A percentile compares a stretch with the other conserved stretches of the same genome.
These are phyloP conservation scores for Melanogaster broomeanus DNA, from an alignment of 768 basidiomycete species.

Conservation along the genomic window DNA sequence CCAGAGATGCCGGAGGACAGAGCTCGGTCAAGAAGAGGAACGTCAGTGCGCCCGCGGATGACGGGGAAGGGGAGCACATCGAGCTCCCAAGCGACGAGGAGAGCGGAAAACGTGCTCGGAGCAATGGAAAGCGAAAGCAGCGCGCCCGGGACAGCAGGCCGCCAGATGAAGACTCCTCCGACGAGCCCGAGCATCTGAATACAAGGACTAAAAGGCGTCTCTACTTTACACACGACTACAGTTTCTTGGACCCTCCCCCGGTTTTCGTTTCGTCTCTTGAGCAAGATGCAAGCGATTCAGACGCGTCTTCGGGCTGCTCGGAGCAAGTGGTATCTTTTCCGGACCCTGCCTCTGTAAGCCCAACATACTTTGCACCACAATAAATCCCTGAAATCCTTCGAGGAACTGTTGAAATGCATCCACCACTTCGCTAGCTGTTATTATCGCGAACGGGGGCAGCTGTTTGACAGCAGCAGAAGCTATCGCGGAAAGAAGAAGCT, in stretches of 20 bases:
- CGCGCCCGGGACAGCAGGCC: conserved; percentile 15
- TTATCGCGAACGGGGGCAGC: conserved; percentile 62
- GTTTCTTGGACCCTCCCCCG: conserved; percentile 48
- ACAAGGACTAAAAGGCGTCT: conserved; percentile 41
- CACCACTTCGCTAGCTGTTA: conserved; percentile 55
- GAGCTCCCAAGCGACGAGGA: conserved; percentile 24
- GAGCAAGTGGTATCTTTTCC: conserved; percentile 20
- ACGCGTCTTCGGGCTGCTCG: conserved; percentile 2
- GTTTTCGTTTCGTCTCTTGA: conserved; percentile 8
- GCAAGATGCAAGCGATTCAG: conserved; percentile 4
- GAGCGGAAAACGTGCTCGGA: conserved; percentile 10
- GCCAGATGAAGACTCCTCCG: conserved; percentile 5
- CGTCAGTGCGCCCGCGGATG: conserved; percentile 17
- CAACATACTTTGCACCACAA: background rate
- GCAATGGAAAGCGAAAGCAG: conserved; percentile 27
- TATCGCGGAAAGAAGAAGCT: conserved; percentile 46
- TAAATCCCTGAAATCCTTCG: conserved; percentile 20
- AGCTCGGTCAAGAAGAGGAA: conserved; percentile 39
- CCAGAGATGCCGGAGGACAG: conserved; percentile 62
- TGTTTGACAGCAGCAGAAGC: conserved; percentile 50
- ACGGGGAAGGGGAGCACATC: conserved; percentile 24
- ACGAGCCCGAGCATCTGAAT: conserved; percentile 12
- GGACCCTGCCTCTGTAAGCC: conserved; percentile 55
- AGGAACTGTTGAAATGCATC: conserved; percentile 55
- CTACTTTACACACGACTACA: conserved; percentile 50